Evolutionary conservation across 2,329 filamentous ascomycete species (phyloP), one percentile per base, ranked within the genome.

Genomic region (Verticillium albo-atrum): DNA sequence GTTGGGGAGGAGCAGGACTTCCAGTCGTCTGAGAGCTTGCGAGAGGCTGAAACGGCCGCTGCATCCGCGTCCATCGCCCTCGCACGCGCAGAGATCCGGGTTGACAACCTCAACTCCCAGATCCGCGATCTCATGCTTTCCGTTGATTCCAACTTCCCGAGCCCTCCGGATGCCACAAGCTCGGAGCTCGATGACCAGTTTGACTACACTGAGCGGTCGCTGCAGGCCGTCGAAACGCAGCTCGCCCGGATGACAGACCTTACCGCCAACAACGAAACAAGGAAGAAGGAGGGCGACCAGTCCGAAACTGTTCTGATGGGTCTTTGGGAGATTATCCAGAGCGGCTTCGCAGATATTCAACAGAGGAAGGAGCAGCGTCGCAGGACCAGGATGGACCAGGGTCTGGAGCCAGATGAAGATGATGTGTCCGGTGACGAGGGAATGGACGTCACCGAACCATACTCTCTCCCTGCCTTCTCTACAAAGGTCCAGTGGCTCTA

Each of bases 401-500:
- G 84, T 12, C 70, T 84, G 9, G 75, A 77, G 10, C 81, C 82
- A 6, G 86, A 89, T 37, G 82, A 85, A 15, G 85, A 88, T 27
- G 83, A 85, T 47, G 73, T 85, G 61, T 86, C 85, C 2, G 85
- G 85, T 26, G 85, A 87, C 61, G 87, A 89, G 62, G 80, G 80
- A 20, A 79, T 81, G 58, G 79, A 85, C 63, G 69, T 77, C 26
- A 79, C 80, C 60, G 86, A 90, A 65, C 67, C 81, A 1, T 96
- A 91, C 74, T 89, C 89, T 2, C 76, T 97, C 4, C 79, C 83
- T 25, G 90, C 88, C 23, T 96, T 98, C 71, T 89, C 87, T 17
- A 79, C 84, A 9, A 91, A 91, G 68, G 87, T 98, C 1, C 89
- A 92, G 67, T 89, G 87, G 76, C 78, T 97, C 4, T 91, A 92